phyloP scores from a whole-genome alignment of 176 grass and related monocot genomes.

The Lolium multiflorum region DNA sequence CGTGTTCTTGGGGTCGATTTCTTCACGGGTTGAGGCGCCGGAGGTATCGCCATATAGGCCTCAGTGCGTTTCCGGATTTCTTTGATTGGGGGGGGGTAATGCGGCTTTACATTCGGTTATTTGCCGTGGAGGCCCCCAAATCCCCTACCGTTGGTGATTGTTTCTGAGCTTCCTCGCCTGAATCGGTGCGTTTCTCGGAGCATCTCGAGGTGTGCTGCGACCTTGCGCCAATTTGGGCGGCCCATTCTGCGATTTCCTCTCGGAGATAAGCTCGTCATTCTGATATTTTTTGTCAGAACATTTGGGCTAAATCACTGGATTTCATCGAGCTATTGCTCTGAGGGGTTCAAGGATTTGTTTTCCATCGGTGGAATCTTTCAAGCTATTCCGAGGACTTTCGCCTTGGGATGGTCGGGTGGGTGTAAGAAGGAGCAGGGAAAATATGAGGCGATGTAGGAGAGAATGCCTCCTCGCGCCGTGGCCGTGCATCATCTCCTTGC shows the following conservation, averaged over 20 bases:
- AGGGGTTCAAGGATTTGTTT: background rate
- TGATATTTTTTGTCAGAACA: background rate
- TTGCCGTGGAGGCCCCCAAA: conserved; percentile 25
- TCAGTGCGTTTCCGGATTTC: background rate
- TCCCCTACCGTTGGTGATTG: background rate
- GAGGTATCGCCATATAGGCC: background rate
- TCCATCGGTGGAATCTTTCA: background rate
- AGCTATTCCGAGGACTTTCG: background rate
- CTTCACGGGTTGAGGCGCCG: conserved; percentile 21
- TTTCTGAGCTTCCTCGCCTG: background rate
- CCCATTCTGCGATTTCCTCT: background rate
- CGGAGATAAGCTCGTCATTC: background rate
- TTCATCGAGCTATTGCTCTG: background rate
- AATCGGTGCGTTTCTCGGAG: conserved; percentile 7
- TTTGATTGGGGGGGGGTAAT: background rate
- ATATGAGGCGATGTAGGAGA: conserved; percentile 40
- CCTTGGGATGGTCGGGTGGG: conserved; percentile 36
- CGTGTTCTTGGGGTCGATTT: conserved; percentile 6
- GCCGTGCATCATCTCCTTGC: conserved; percentile 43
- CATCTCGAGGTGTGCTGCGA: background rate
- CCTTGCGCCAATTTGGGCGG: background rate
- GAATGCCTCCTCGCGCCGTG: conserved; percentile 36
- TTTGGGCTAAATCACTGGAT: conserved; percentile 3
- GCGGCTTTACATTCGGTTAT: conserved; percentile 1
- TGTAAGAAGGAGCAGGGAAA: conserved; percentile 36